phyloP scores from a whole-genome alignment of 2,329 filamentous ascomycete species.

The Cladophialophora exuberans region DNA sequence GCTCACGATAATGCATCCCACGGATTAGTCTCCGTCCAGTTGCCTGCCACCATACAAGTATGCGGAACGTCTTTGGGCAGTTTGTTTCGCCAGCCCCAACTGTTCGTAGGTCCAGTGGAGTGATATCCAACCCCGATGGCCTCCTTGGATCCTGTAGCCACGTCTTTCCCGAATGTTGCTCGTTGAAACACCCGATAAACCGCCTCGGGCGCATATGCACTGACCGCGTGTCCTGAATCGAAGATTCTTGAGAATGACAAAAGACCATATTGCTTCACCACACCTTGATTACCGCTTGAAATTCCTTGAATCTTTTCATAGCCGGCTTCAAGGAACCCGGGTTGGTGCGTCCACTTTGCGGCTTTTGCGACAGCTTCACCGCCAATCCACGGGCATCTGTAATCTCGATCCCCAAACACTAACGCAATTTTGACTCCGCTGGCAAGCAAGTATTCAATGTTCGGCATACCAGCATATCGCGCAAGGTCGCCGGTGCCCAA shows the following conservation, averaged over 20 bases:
- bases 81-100: constrained; percentile 22
- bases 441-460: constrained; percentile 55
- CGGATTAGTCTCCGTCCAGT: constrained; percentile 5
- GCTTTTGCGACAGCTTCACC: constrained; percentile 57
- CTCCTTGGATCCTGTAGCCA: constrained; percentile 54
- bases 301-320: constrained; percentile 48
- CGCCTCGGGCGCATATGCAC: constrained; percentile 59
- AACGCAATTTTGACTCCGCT: constrained; percentile 54
- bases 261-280: constrained; percentile 51
- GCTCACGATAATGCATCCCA: background rate
- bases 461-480: constrained; percentile 34
- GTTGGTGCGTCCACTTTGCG: constrained; percentile 49
- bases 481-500: constrained; percentile 37
- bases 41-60: constrained; percentile 17
- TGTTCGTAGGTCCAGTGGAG: constrained; percentile 17
- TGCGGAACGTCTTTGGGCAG: constrained; percentile 7
- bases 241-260: constrained; percentile 55
- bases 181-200: constrained; percentile 59
- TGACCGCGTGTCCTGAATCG: constrained; percentile 54
- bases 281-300: constrained; percentile 48
- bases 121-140: constrained; percentile 3
- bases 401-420: constrained; percentile 59
- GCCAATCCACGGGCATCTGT: constrained; percentile 60
- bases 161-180: constrained; percentile 54
- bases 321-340: constrained; percentile 53